Conservation (phyloP, 768 basidiomycete species). For the Daedaleopsis sinensis region DNA sequence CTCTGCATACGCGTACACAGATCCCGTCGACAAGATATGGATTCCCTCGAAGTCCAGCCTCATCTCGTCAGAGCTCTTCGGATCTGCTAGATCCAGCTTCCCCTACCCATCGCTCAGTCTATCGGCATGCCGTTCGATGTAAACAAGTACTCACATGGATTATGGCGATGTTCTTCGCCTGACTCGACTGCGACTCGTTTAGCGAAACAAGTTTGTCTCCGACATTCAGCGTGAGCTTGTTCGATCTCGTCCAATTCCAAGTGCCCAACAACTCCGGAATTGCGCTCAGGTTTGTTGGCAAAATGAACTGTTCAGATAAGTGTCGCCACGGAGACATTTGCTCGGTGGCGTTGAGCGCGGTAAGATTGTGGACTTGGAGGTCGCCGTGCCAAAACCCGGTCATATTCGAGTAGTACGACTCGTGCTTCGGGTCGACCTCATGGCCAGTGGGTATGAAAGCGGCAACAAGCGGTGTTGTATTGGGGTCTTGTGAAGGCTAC, state of each 20-base stretch:
- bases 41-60: slow-evolving; percentile 77
- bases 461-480: slow-evolving; percentile 8
- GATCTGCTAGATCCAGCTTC: slow-evolving; percentile 66
- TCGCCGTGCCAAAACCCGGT: slow-evolving; percentile 79
- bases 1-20: slow-evolving; percentile 76
- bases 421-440: slow-evolving; percentile 8
- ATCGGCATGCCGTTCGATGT: not conserved
- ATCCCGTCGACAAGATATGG: slow-evolving; percentile 72
- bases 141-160: slow-evolving; percentile 56
- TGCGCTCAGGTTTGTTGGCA: slow-evolving; percentile 56
- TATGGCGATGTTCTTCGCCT: slow-evolving; percentile 50
- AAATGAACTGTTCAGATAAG: slow-evolving; percentile 53
- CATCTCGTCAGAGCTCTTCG: slow-evolving; percentile 55
- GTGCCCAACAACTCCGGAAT: slow-evolving; percentile 49
- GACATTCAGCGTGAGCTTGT: slow-evolving; percentile 66
- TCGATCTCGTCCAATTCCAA: slow-evolving; percentile 74
- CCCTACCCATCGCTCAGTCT: slow-evolving; percentile 48
- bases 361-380: slow-evolving; percentile 65
- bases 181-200: slow-evolving; percentile 17
- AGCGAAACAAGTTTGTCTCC: slow-evolving; percentile 55
- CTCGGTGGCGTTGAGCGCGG: slow-evolving; percentile 43
- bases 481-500: slow-evolving; percentile 14
- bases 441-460: slow-evolving; percentile 6
- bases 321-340: slow-evolving; percentile 49
- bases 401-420: slow-evolving; percentile 51